A percentile compares a stretch with the other conserved stretches of the same genome.
Evolutionary conservation across 345 rosid species (phyloP).

Genomic region (Eucalyptus grandis): DNA sequence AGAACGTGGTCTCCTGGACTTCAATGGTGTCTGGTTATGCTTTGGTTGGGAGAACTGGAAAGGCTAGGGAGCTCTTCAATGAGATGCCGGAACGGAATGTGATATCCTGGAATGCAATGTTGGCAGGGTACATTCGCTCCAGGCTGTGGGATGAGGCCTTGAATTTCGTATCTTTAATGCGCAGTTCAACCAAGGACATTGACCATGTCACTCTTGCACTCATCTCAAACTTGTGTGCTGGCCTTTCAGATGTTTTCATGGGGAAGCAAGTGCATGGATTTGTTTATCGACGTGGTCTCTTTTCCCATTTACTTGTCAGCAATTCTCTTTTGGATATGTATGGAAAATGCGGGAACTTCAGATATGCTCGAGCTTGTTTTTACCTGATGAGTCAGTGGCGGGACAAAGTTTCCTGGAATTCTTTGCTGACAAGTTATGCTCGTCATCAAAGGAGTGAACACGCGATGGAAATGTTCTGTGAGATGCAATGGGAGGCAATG

Average conservation of each 20-base stretch:
- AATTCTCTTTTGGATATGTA: conserved; percentile 78
- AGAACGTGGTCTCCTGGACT: conserved; percentile 64
- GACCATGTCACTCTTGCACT: conserved; percentile 56
- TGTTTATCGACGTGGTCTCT: conserved; percentile 42
- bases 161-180: conserved; percentile 40
- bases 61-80: conserved; percentile 65
- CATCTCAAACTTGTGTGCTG: conserved; percentile 53
- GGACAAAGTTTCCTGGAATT: conserved; percentile 76
- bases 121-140: conserved; percentile 53
- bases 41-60: conserved; percentile 35
- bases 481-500: conserved; percentile 55
- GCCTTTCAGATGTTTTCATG: conserved; percentile 53
- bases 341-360: conserved; percentile 47
- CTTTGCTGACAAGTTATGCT: conserved; percentile 58
- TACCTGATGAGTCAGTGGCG: conserved; percentile 48
- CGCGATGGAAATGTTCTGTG: conserved; percentile 41
- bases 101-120: conserved; percentile 79
- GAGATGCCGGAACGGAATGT: conserved; percentile 68
- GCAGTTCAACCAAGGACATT: conserved; percentile 20
- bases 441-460: conserved; percentile 49
- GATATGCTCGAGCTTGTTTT: conserved; percentile 45
- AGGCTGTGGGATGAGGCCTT: conserved; percentile 59
- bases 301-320: conserved; percentile 35
- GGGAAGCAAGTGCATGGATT: conserved; percentile 79
- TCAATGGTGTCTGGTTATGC: conserved; percentile 65